Conservation (phyloP, 768 basidiomycete species). For the Suillus hirtellus region DNA sequence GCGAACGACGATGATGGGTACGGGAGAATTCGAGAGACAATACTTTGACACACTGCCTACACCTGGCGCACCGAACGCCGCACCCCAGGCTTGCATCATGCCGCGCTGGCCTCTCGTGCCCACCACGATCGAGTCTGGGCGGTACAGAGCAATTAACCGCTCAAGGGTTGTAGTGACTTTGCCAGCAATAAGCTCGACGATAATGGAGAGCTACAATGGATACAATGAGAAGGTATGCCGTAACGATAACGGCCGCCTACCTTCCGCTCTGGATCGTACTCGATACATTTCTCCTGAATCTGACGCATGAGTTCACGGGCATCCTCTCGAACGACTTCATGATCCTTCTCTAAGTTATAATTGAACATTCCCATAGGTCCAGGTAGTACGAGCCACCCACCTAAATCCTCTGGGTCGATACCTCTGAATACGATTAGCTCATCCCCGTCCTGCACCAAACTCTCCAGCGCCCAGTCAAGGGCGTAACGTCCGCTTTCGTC, state of each 20-base stretch:
- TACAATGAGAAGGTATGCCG: conserved; percentile 4
- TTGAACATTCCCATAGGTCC: neutral
- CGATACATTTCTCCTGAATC: conserved; percentile 80
- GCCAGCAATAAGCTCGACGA: conserved; percentile 94
- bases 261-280: conserved; percentile 76
- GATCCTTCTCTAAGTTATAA: conserved; percentile 61
- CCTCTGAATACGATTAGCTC: conserved; percentile 92
- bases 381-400: conserved; percentile 35
- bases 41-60: conserved; percentile 71
- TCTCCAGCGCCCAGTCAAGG: conserved; percentile 89
- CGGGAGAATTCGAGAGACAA: conserved; percentile 88
- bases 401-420: conserved; percentile 82
- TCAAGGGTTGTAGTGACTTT: conserved; percentile 88
- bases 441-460: conserved; percentile 84
- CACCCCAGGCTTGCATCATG: conserved; percentile 54
- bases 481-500: conserved; percentile 90
- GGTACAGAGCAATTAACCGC: conserved; percentile 88
- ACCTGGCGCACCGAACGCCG: conserved; percentile 48
- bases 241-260: conserved; percentile 37
- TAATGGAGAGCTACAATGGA: conserved; percentile 67
- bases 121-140: conserved; percentile 90
- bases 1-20: conserved; percentile 94
- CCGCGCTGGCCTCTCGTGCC: conserved; percentile 78
- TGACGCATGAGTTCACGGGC: conserved; percentile 78
- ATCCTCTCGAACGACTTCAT: conserved; percentile 77